Evolutionary conservation across 176 grass and related monocot genomes (phyloP).

Genomic region (Calamus simplicifolius): DNA sequence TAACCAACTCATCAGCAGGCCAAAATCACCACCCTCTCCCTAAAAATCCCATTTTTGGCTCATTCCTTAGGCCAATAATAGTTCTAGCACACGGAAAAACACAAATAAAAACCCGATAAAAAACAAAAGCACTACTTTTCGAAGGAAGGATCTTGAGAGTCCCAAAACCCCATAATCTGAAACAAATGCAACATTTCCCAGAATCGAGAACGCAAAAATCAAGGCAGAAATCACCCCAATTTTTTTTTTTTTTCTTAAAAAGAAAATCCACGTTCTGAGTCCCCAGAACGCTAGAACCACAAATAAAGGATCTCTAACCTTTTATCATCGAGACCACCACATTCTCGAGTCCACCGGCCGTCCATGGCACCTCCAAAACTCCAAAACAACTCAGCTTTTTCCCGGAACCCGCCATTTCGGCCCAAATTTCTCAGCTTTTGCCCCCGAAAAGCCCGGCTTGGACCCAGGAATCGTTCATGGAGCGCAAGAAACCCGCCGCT

Average conservation of each 20-base stretch:
- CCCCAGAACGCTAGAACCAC: neutral
- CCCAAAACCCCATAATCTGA: neutral
- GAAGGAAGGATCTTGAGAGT: neutral
- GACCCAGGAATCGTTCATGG: neutral
- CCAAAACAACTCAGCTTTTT: neutral
- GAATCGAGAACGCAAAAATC: neutral
- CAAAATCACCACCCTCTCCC: too few species aligned
- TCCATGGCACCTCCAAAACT: neutral
- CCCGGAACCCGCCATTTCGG: neutral
- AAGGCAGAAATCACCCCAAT: neutral
- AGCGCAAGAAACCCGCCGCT: neutral
- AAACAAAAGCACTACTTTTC: neutral
- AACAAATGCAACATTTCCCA: constrained; percentile 1
- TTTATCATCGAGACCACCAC: neutral
- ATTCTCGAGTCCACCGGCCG: neutral
- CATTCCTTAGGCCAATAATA: neutral
- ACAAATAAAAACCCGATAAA: neutral
- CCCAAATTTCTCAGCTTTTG: neutral
- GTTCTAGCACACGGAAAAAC: neutral
- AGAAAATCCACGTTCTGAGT: neutral
- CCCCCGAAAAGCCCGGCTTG: neutral
- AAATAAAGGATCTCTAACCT: neutral
- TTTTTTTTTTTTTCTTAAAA: neutral
- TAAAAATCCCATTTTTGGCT: neutral
- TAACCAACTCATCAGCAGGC: neutral